Evolutionary conservation across 164 flowering plant genomes (phyloP).

Genomic region (Liriodendron chinense): DNA sequence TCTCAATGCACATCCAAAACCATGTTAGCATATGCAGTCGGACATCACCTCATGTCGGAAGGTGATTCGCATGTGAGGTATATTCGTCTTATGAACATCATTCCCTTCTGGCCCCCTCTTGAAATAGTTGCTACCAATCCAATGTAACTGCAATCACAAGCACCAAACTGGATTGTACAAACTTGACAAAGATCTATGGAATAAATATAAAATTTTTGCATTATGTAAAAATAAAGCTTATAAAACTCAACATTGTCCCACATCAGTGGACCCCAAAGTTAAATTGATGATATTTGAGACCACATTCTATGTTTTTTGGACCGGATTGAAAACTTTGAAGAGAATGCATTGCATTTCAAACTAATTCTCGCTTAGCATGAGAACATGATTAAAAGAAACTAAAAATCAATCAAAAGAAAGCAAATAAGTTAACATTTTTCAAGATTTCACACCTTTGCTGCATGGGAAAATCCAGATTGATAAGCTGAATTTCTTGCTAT

Average conservation of each 20-base stretch:
- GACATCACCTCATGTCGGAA: conserved; percentile 45
- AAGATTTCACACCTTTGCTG: conserved; percentile 12
- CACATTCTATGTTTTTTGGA: background rate
- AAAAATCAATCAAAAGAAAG: background rate
- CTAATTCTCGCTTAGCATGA: background rate
- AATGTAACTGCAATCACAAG: conserved; percentile 56
- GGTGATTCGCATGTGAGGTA: conserved; percentile 88
- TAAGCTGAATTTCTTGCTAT: conserved; percentile 92
- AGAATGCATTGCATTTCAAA: background rate
- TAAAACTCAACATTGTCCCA: background rate
- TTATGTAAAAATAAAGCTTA: too few species aligned
- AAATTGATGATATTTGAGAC: background rate
- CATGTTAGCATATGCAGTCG: background rate
- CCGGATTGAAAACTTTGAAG: background rate
- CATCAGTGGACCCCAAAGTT: background rate
- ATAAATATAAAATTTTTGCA: too few species aligned
- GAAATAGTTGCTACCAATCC: conserved; percentile 89
- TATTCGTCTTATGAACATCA: conserved; percentile 92
- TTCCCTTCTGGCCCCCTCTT: conserved; percentile 94
- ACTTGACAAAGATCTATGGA: background rate
- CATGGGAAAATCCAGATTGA: conserved; percentile 97
- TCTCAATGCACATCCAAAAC: background rate
- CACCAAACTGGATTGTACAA: background rate
- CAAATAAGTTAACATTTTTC: conserved; percentile 8
- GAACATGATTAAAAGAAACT: too few species aligned